Conservation (phyloP, 2,329 filamentous ascomycete species). For the Colletotrichum tanaceti region DNA sequence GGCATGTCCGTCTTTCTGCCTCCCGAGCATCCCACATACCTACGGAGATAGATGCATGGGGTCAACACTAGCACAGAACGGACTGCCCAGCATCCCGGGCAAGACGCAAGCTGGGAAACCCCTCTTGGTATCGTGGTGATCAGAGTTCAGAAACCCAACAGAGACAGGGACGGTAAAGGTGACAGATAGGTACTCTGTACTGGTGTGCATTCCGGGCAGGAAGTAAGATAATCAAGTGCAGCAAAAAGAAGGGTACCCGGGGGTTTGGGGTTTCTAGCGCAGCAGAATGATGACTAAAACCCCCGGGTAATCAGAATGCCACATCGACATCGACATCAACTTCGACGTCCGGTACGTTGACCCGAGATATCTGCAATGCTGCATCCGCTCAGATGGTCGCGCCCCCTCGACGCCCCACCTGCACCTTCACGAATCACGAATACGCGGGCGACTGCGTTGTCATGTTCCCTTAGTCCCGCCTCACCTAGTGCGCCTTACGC, state of each 20-base stretch:
- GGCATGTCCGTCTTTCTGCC: not conserved
- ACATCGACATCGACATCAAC: not conserved
- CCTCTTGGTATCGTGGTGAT: not conserved
- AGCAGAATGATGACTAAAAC: too few relatives aligned
- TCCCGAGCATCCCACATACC: not conserved
- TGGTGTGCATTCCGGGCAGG: not conserved
- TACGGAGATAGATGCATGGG: slow-evolving; percentile 3
- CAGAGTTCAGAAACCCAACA: not conserved
- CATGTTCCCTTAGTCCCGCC: slow-evolving; percentile 24
- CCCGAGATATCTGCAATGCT: slow-evolving; percentile 18
- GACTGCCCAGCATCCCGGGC: not conserved
- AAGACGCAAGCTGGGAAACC: not conserved
- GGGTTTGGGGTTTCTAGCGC: too few relatives aligned
- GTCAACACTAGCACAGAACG: not conserved
- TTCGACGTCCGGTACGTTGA: not conserved
- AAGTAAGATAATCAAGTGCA: not conserved
- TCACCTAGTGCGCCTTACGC: slow-evolving; percentile 18
- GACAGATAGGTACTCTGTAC: too few relatives aligned
- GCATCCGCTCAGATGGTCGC: not conserved
- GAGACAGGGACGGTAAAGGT: not conserved
- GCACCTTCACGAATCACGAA: slow-evolving; percentile 16
- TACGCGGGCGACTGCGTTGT: slow-evolving; percentile 28
- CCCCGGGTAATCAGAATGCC: too few relatives aligned
- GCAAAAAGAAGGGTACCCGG: not conserved
- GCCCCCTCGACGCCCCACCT: not conserved